These are phyloP conservation scores for Rhodotorula paludigena DNA, from an alignment of 768 basidiomycete species.

Conservation along the genomic window DNA sequence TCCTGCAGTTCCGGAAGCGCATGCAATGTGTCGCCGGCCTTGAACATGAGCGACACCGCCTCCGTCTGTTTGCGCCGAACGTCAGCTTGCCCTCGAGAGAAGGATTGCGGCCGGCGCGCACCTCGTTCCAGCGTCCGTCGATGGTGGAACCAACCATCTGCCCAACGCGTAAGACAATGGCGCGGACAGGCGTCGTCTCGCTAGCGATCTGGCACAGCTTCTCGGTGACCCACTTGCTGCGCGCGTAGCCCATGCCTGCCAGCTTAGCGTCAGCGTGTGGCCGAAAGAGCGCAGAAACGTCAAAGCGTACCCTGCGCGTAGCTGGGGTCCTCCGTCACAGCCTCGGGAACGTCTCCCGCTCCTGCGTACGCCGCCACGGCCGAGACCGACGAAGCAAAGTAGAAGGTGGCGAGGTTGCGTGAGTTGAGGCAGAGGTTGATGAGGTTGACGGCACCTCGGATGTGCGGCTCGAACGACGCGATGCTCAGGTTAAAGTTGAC, in stretches of 20 bases:
- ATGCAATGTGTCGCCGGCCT: constrained; percentile 49
- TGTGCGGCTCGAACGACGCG: constrained; percentile 55
- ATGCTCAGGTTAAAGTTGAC: constrained; percentile 59
- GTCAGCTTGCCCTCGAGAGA: constrained; percentile 31
- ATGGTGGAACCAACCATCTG: constrained; percentile 57
- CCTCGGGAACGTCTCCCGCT: constrained; percentile 10
- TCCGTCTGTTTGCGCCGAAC: constrained; percentile 59
- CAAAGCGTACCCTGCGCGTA: constrained; percentile 8
- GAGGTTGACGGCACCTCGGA: constrained; percentile 54
- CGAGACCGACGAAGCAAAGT: constrained; percentile 56
- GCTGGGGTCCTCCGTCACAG: constrained; percentile 8
- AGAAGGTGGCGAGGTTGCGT: constrained; percentile 50
- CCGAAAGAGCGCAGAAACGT: too few relatives aligned
- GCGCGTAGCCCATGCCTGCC: constrained; percentile 46
- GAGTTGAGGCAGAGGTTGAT: constrained; percentile 54
- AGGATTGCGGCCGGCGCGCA: neutral
- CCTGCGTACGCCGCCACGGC: constrained; percentile 30
- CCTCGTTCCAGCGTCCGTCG: constrained; percentile 40
- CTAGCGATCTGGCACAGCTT: constrained; percentile 54
- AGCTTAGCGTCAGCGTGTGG: too few relatives aligned
- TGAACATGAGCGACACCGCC: constrained; percentile 53
- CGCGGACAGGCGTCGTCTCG: constrained; percentile 42
- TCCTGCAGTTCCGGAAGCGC: constrained; percentile 47
- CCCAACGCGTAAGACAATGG: constrained; percentile 53
- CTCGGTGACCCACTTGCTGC: constrained; percentile 57